A percentile compares a stretch with the other conserved stretches of the same genome.
These are phyloP conservation scores for Vaccinium macrocarpon DNA, from an alignment of 148 eudicot species.

Conservation along the genomic window DNA sequence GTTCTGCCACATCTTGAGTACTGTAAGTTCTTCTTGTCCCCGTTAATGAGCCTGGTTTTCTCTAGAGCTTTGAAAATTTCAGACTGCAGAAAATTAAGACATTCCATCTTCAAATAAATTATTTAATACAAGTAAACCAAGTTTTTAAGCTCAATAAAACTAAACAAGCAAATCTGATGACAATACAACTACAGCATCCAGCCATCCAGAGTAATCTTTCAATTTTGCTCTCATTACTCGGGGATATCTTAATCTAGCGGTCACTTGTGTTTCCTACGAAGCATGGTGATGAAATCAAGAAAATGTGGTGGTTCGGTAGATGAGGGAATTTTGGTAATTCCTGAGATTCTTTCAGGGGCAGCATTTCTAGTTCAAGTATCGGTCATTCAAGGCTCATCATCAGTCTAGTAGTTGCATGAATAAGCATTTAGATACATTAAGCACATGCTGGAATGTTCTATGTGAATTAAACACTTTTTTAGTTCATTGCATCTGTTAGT, in stretches of 20 bases:
- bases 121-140: conserved; percentile 14
- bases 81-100: conserved; percentile 47
- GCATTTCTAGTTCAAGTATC: too few species aligned
- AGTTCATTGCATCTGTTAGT: too few species aligned
- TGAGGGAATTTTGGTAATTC: too few species aligned
- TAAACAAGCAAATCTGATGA: background rate
- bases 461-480: too few species aligned
- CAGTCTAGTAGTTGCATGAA: too few species aligned
- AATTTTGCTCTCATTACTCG: background rate
- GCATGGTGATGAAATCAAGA: too few species aligned
- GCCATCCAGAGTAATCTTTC: background rate
- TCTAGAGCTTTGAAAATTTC: conserved; percentile 82
- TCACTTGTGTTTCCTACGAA: background rate
- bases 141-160: background rate
- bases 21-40: conserved; percentile 62
- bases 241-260: background rate
- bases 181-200: background rate
- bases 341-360: too few species aligned
- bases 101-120: background rate
- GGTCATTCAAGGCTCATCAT: too few species aligned
- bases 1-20: conserved; percentile 98
- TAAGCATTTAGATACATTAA: too few species aligned
- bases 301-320: too few species aligned
- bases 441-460: too few species aligned
- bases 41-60: conserved; percentile 62